Percentiles rank a stretch among this genome's conserved stretches.
phyloP scores from a whole-genome alignment of 2,329 filamentous ascomycete genomes.

The Verticillium isaacii region DNA sequence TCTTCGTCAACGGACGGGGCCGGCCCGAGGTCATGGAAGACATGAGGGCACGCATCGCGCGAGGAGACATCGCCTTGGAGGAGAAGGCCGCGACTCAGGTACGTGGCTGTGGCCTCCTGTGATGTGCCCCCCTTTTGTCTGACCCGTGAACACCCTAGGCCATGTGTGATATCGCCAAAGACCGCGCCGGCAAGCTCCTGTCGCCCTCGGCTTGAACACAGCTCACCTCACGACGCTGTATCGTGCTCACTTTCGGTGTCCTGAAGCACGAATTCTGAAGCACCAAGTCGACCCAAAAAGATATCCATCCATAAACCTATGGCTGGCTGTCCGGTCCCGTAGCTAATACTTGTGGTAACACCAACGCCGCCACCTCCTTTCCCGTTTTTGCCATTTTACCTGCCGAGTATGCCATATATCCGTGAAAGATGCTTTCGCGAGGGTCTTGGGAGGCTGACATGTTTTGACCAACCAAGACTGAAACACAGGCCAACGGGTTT shows the following conservation, averaged over 20 bases:
- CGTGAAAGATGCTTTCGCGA: background rate
- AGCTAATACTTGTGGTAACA: background rate
- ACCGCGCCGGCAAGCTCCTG: slow-evolving; percentile 64
- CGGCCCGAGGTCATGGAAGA: slow-evolving; percentile 74
- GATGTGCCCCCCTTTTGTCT: background rate
- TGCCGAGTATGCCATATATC: background rate
- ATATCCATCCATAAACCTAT: background rate
- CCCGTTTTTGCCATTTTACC: background rate
- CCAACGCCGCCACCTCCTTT: background rate
- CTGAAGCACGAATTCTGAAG: background rate
- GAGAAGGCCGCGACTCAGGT: slow-evolving; percentile 72
- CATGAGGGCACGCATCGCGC: slow-evolving; percentile 69
- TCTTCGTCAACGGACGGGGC: slow-evolving; percentile 82
- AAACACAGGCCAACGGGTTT: background rate
- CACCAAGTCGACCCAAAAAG: background rate
- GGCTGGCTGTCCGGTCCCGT: background rate
- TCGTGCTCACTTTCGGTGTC: too few species aligned
- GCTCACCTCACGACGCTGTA: background rate
- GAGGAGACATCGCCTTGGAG: slow-evolving; percentile 62
- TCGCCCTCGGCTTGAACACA: background rate
- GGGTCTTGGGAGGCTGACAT: background rate
- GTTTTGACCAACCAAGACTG: background rate
- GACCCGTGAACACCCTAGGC: slow-evolving; percentile 45
- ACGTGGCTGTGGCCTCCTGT: slow-evolving; percentile 18
- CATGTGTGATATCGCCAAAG: slow-evolving; percentile 86